These are phyloP conservation scores for Tolypocladium ovalisporum DNA, from an alignment of 2,329 filamentous ascomycete species.

Conservation along the genomic window DNA sequence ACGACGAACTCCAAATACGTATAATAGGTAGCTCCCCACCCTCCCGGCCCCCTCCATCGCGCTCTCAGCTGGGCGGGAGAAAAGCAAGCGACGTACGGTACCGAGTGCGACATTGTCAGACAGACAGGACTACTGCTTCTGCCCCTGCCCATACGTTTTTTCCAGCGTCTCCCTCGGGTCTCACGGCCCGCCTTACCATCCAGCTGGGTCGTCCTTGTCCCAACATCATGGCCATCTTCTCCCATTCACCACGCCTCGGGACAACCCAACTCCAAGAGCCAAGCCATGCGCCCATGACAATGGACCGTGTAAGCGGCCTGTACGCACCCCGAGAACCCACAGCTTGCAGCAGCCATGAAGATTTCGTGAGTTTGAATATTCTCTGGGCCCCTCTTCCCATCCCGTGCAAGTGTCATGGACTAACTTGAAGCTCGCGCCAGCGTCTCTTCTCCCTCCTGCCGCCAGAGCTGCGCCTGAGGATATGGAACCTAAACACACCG, in stretches of 20 bases:
- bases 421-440: slow-evolving; percentile 14
- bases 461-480: slow-evolving; percentile 33
- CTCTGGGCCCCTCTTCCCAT: background rate
- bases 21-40: background rate
- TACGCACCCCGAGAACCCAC: too few species aligned
- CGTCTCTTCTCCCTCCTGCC: slow-evolving; percentile 31
- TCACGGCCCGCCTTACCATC: background rate
- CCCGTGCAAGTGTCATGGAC: background rate
- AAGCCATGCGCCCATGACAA: background rate
- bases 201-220: background rate
- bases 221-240: background rate
- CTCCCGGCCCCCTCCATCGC: background rate
- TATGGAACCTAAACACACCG: slow-evolving; percentile 35
- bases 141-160: background rate
- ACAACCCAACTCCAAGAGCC: background rate
- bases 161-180: background rate
- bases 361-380: background rate
- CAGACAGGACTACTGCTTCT: background rate
- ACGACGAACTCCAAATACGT: background rate
- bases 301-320: slow-evolving; percentile 2
- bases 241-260: background rate
- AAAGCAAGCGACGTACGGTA: background rate
- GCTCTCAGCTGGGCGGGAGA: too few species aligned
- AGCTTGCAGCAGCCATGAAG: background rate
- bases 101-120: background rate